Evolutionary conservation across 164 flowering plant species (phyloP).

Genomic region (Liriodendron chinense): DNA sequence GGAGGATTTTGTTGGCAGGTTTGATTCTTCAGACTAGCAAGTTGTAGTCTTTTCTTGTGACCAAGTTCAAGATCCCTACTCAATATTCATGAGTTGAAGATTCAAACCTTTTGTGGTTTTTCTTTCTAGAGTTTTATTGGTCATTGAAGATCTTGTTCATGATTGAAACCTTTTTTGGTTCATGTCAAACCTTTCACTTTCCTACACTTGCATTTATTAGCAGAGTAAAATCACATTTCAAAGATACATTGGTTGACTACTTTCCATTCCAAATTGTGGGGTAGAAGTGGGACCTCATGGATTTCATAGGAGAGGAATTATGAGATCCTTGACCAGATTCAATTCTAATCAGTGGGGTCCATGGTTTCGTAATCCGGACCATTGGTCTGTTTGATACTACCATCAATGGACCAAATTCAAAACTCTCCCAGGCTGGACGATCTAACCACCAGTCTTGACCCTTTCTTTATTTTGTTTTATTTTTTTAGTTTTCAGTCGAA

Average conservation of each 20-base stretch:
- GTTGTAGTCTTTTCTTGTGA: neutral
- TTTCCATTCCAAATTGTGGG: no score
- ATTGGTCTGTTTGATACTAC: no score
- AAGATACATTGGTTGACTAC: neutral
- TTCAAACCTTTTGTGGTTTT: neutral
- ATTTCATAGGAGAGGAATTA: no score
- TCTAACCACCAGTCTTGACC: no score
- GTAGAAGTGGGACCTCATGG: no score
- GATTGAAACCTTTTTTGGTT: neutral
- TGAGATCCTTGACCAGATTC: no score
- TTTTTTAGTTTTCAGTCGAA: no score
- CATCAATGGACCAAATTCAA: no score
- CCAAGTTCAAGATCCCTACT: neutral
- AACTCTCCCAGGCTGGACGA: no score
- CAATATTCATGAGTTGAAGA: neutral
- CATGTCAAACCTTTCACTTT: neutral
- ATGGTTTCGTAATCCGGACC: no score
- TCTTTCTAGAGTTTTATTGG: neutral
- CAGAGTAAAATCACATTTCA: neutral
- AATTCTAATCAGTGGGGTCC: no score
- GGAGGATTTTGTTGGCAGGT: neutral
- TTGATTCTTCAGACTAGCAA: neutral
- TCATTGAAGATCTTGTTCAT: neutral
- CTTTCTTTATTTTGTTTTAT: no score
- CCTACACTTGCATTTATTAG: neutral